Evolutionary conservation across 805 yeast genomes (phyloP).

Genomic region (Metschnikowia noctiluminum): DNA sequence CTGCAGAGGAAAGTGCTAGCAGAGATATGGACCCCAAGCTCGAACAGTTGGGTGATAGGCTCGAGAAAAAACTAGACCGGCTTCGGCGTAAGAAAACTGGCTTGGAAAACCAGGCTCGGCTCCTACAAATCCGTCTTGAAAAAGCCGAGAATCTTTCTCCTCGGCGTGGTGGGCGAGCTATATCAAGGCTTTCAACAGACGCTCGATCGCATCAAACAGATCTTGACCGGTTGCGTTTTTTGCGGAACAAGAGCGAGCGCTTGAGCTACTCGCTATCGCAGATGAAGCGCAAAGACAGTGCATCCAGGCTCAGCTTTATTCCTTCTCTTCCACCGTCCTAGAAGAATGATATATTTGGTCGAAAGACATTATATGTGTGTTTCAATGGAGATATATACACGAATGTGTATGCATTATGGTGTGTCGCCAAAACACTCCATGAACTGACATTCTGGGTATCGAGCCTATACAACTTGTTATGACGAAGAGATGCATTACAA

Average conservation of each 20-base stretch:
- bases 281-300: constrained; percentile 16
- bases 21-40: constrained; percentile 43
- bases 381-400: too few relatives aligned
- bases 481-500: too few relatives aligned
- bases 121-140: constrained; percentile 39
- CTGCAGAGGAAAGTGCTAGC: constrained; percentile 30
- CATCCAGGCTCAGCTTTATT: constrained; percentile 7
- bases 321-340: constrained; percentile 11
- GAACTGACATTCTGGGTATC: too few relatives aligned
- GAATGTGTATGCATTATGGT: too few relatives aligned
- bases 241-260: constrained; percentile 44
- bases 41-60: constrained; percentile 23
- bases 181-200: constrained; percentile 5
- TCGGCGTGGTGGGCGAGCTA: constrained; percentile 5
- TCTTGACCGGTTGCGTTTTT: constrained; percentile 34
- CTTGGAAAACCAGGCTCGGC: constrained; percentile 35
- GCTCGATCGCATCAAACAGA: constrained; percentile 31
- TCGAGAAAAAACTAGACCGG: constrained; percentile 32
- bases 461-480: too few relatives aligned
- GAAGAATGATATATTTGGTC: background rate
- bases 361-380: too few relatives aligned
- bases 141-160: constrained; percentile 14
- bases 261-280: constrained; percentile 38
- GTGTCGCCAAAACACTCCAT: too few relatives aligned
- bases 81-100: constrained; percentile 30